phyloP scores from a whole-genome alignment of 805 yeast species.

The Kodamaea fukazawae region DNA sequence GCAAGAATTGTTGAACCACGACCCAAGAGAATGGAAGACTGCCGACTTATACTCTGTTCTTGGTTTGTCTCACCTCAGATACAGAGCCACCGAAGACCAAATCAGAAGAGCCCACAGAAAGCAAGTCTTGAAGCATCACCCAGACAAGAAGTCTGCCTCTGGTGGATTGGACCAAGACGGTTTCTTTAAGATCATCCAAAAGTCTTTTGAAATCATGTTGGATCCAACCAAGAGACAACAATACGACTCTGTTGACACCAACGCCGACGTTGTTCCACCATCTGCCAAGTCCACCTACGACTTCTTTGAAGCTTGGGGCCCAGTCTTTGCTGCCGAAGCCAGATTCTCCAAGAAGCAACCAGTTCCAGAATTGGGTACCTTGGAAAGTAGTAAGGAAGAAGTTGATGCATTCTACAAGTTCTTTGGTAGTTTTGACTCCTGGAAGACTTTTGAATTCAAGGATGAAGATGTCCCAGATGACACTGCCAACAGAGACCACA shows the following conservation, averaged over 20 bases:
- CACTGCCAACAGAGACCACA: constrained; percentile 98
- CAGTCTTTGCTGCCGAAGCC: constrained; percentile 85
- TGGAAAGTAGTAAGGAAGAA: constrained; percentile 66
- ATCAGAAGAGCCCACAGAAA: constrained; percentile 95
- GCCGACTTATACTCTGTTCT: constrained; percentile 95
- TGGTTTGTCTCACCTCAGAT: constrained; percentile 88
- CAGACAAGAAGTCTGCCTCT: constrained; percentile 92
- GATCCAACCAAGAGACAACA: constrained; percentile 87
- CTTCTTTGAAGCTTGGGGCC: constrained; percentile 89
- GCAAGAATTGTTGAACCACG: constrained; percentile 73
- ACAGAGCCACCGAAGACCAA: constrained; percentile 88
- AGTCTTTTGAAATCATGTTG: constrained; percentile 86
- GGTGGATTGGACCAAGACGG: constrained; percentile 92
- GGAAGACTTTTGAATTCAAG: constrained; percentile 97
- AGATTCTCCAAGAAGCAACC: constrained; percentile 92
- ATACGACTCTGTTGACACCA: constrained; percentile 91
- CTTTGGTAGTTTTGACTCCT: constrained; percentile 93
- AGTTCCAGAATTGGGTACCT: constrained; percentile 75
- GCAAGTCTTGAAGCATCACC: constrained; percentile 95
- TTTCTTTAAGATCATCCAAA: constrained; percentile 96
- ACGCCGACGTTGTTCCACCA: constrained; percentile 84
- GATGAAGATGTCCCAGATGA: constrained; percentile 99
- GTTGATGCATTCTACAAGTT: constrained; percentile 86
- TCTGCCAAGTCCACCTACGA: constrained; percentile 63
- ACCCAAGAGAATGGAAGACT: constrained; percentile 97